phyloP scores from a whole-genome alignment of 495 filamentous ascomycete species.

The Hyaloscypha finlandica region DNA sequence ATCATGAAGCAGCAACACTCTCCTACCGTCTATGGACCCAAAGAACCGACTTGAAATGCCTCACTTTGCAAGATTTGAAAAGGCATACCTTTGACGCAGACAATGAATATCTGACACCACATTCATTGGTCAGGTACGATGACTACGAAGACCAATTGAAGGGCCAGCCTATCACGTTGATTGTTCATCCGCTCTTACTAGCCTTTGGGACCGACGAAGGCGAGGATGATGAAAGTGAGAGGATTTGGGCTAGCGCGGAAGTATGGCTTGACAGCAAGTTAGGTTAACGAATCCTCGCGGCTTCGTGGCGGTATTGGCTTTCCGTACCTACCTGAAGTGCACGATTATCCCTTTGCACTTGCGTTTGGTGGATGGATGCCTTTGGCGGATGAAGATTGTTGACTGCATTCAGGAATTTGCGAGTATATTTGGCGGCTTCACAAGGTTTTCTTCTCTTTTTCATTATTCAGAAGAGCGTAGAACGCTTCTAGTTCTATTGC shows the following conservation, averaged over 20 bases:
- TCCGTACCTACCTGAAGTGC: background rate
- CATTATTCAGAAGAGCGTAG: too few species aligned
- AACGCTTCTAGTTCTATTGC: too few species aligned
- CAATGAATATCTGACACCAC: background rate
- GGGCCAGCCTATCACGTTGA: background rate
- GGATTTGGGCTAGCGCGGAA: constrained; percentile 12
- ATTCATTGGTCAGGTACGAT: constrained; percentile 12
- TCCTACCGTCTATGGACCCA: constrained; percentile 14
- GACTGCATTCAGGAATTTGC: too few species aligned
- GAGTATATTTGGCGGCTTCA: too few species aligned
- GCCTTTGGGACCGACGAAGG: constrained; percentile 17
- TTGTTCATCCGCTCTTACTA: constrained; percentile 10
- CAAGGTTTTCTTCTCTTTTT: too few species aligned
- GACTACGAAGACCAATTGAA: constrained; percentile 10
- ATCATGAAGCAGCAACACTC: background rate
- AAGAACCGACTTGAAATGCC: background rate
- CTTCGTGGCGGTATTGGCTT: too few species aligned
- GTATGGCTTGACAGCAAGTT: constrained; percentile 19
- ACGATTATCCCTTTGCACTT: background rate
- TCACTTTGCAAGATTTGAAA: background rate
- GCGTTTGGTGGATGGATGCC: too few species aligned
- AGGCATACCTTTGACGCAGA: background rate
- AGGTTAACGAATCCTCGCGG: background rate
- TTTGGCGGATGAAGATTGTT: too few species aligned
- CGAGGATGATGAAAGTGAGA: background rate